These are phyloP conservation scores for Eustoma russellianum DNA, from an alignment of 257 asterid genomes.

Conservation along the genomic window DNA sequence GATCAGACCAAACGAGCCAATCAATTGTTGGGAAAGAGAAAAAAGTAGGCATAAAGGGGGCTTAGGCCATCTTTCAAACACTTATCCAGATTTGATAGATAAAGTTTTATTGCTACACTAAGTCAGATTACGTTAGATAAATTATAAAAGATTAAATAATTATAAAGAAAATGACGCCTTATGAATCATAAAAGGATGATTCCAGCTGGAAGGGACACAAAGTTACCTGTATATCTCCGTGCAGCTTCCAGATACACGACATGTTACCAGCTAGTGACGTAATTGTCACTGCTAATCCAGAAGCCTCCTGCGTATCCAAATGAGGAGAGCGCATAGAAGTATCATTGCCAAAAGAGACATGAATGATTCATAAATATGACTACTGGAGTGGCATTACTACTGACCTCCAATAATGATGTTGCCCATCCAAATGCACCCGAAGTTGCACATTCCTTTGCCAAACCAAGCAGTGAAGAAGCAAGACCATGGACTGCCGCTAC, in stretches of 20 bases:
- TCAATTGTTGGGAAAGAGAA: background rate
- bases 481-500: constrained; percentile 80
- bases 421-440: constrained; percentile 91
- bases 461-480: constrained; percentile 76
- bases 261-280: constrained; percentile 55
- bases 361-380: background rate
- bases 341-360: background rate
- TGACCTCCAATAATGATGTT: constrained; percentile 83
- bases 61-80: too few relatives aligned
- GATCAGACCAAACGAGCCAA: constrained; percentile 2
- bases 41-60: too few relatives aligned
- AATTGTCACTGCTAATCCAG: constrained; percentile 48
- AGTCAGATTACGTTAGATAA: too few relatives aligned
- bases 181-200: background rate
- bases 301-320: constrained; percentile 64
- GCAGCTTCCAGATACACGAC: constrained; percentile 89
- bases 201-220: background rate
- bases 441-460: constrained; percentile 72
- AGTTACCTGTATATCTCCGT: constrained; percentile 89
- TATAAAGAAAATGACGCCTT: too few relatives aligned
- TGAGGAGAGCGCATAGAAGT: background rate
- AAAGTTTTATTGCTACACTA: too few relatives aligned
- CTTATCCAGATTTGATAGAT: too few relatives aligned
- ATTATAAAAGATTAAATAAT: too few relatives aligned
- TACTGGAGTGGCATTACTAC: constrained; percentile 9